phyloP scores from a whole-genome alignment of 257 asterid genomes.

The Salvia miltiorrhiza region DNA sequence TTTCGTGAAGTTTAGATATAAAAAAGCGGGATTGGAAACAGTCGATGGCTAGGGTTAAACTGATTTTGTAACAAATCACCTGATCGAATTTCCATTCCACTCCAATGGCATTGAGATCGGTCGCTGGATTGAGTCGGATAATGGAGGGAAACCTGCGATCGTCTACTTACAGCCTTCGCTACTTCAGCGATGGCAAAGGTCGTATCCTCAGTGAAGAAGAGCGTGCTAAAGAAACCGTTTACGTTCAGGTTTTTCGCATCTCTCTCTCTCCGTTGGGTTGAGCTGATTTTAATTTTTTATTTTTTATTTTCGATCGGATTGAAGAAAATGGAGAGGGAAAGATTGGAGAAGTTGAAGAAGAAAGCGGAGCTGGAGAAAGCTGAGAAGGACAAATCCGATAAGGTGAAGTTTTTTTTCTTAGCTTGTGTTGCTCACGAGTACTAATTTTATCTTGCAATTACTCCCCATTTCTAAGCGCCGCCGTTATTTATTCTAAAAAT shows the following conservation, averaged over 20 bases:
- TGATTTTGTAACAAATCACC: conserved; percentile 11
- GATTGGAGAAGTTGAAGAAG: conserved; percentile 60
- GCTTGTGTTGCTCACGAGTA: not conserved
- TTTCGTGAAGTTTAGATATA: not conserved
- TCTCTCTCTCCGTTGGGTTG: not conserved
- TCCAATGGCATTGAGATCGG: conserved; percentile 32
- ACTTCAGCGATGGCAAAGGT: conserved; percentile 53
- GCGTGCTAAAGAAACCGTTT: conserved; percentile 79
- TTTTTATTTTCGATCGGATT: conserved; percentile 1
- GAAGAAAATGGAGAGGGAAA: conserved; percentile 84
- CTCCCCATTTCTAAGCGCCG: not conserved
- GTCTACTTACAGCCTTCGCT: conserved; percentile 28
- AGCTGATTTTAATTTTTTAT: not conserved
- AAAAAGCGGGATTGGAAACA: not conserved
- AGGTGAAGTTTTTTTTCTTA: conserved; percentile 32
- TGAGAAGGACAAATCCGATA: conserved; percentile 49
- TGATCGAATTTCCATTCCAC: not conserved
- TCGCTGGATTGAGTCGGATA: conserved; percentile 32
- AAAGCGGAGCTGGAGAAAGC: conserved; percentile 65
- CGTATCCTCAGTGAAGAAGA: conserved; percentile 83
- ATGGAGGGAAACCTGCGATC: conserved; percentile 28
- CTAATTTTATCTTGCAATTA: not conserved
- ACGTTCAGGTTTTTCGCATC: conserved; percentile 47
- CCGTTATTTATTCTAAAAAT: not conserved
- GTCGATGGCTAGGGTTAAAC: conserved; percentile 10